Base-by-base conservation (phyloP, 2,329 filamentous ascomycete species). In the Pezicula rhizophila region DNA sequence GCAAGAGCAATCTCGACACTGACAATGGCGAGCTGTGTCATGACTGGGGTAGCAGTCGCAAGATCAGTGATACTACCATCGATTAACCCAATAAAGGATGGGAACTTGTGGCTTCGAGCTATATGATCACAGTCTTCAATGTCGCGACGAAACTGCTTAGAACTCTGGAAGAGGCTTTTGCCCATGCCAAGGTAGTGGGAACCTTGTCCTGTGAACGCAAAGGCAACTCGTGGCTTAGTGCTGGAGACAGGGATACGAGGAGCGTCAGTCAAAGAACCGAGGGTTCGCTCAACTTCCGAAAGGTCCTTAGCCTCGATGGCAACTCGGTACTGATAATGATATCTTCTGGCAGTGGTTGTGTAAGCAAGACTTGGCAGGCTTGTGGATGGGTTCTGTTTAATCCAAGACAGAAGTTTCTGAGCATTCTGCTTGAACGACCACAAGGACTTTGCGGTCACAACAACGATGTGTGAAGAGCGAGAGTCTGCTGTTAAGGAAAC, bases 1-100 rank as follows among this genome's bases (percentile, higher is more conserved):
- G 73, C 73, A 10, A 82, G 66, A 5, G 79, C 78, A 68, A 63
- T 81, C 64, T 82, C 74, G 41, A 79, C 72, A 49, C 72, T 75
- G 42, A 67, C 68, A n/a, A 79, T 64, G 1, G 72, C 76, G 8
- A 82, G 70, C 62, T 82, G 78, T 2, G 76, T 68, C 26, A 76
- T 63, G 2, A 79, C 65, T 2, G 77, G 76, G 10, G 74, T 75
- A 20, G 78, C 45, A n/a, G 43, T 48, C 26, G 53, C 34, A 2
- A 77, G 56, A 42, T 69, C 68, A 44, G 66, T 59, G 14, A 76
- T 46, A 20, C 65, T 55, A 4, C 54, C 56, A 25, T 61, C 68
- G 25, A 77, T 71, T 18, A 76, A 64, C 12, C 52, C 50, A n/a
- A 61, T 45, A 42, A 63, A 61, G 14, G 58, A 61, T 35, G 60